These are phyloP conservation scores for Favolaschia claudopus DNA, from an alignment of 768 basidiomycete genomes.

Conservation along the genomic window DNA sequence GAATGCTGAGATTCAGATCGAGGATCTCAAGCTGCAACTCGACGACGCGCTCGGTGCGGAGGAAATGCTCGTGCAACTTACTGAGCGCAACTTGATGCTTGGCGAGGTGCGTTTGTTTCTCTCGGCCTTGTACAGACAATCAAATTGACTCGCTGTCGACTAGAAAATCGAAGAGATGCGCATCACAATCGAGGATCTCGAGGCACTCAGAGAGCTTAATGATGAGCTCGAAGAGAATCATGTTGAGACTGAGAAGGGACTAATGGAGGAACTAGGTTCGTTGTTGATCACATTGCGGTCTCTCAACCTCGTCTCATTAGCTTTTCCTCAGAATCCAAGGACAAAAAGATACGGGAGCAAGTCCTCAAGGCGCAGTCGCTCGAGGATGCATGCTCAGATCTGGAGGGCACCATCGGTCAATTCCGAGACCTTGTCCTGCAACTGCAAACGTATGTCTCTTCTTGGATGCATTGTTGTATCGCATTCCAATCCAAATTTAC, in stretches of 20 bases:
- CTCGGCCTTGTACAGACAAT: no score
- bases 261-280: conserved; percentile 90
- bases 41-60: conserved; percentile 96
- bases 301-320: background rate
- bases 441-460: conserved; percentile 75
- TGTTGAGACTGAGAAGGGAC: conserved; percentile 87
- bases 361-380: conserved; percentile 67
- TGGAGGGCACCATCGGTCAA: conserved; percentile 87
- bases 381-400: conserved; percentile 84
- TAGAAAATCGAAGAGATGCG: conserved; percentile 99
- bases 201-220: conserved; percentile 93
- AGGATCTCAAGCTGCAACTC: conserved; percentile 91
- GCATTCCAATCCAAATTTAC: background rate
- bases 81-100: conserved; percentile 90
- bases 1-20: conserved; percentile 91
- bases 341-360: conserved; percentile 74
- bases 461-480: conserved; percentile 1
- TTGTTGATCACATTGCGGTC: background rate
- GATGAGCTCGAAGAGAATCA: conserved; percentile 99
- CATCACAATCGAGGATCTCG: conserved; percentile 94
- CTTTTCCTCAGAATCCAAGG: conserved; percentile 64
- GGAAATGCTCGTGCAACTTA: conserved; percentile 94
- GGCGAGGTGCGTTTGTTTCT: conserved; percentile 70
- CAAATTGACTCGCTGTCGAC: background rate
- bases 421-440: conserved; percentile 92